Evolutionary conservation across 208 protist species (phyloP).

Genomic region (Trypanosoma platydactyli): DNA sequence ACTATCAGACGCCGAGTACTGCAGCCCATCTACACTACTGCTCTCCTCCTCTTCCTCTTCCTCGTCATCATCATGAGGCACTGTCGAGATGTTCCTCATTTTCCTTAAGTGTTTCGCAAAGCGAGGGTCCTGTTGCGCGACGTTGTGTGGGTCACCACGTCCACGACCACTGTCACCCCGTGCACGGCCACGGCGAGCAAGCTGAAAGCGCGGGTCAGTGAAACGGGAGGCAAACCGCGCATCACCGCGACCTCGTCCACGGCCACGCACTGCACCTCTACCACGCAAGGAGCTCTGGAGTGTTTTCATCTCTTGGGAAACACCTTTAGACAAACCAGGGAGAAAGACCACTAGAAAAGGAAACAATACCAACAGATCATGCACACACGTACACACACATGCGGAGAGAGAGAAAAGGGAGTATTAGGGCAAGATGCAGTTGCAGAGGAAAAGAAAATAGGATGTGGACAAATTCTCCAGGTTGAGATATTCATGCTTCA

Average conservation of each 20-base stretch:
- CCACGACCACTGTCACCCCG: not conserved
- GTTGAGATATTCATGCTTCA: constrained; percentile 9
- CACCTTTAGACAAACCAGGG: not conserved
- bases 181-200: constrained; percentile 33
- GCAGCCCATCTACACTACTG: constrained; percentile 20
- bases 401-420: constrained; percentile 12
- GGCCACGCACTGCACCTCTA: constrained; percentile 19
- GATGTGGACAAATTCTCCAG: constrained; percentile 4
- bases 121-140: constrained; percentile 55
- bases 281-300: constrained; percentile 64
- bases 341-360: constrained; percentile 11
- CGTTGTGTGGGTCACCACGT: constrained; percentile 21
- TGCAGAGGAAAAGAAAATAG: constrained; percentile 10
- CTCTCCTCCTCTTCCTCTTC: constrained; percentile 38
- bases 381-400: constrained; percentile 6
- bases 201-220: constrained; percentile 85
- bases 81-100: not conserved
- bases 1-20: not conserved
- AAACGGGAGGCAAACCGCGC: constrained; percentile 79
- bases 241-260: constrained; percentile 49
- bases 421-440: not conserved
- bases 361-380: not conserved
- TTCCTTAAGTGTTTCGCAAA: constrained; percentile 64
- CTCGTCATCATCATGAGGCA: constrained; percentile 26
- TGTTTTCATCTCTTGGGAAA: constrained; percentile 53